A percentile compares a stretch with the other conserved stretches of the same genome.
Conservation (phyloP, 2,329 filamentous ascomycete genomes). For the Bimuria novae-zelandiae region DNA sequence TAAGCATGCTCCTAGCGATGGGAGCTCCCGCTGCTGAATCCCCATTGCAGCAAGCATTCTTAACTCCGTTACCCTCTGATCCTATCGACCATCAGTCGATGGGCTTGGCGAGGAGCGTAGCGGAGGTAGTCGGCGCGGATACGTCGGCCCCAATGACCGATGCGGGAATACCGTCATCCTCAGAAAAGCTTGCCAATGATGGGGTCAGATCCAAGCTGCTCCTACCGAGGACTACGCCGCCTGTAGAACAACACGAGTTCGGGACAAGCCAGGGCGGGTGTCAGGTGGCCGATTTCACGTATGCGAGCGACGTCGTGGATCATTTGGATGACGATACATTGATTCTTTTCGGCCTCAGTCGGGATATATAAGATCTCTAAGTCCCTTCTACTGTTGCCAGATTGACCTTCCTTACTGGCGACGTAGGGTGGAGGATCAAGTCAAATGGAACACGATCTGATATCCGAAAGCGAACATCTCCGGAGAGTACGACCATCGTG, state of each 20-base stretch:
- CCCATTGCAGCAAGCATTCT: neutral
- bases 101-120: neutral
- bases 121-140: neutral
- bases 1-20: neutral
- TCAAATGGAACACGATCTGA: neutral
- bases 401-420: neutral
- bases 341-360: neutral
- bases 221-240: neutral
- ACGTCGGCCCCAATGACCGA: neutral
- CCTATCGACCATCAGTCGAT: neutral
- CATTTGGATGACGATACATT: neutral
- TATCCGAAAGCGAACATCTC: neutral
- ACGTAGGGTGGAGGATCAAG: slow-evolving; percentile 1
- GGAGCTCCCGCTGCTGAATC: neutral
- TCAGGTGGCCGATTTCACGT: slow-evolving; percentile 1
- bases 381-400: slow-evolving; percentile 1
- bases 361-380: neutral
- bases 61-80: neutral
- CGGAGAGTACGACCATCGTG: neutral
- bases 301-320: neutral
- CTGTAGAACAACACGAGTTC: neutral
- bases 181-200: neutral
- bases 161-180: neutral
- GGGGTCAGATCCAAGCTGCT: neutral
- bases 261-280: neutral